Conservation (phyloP, 2,329 filamentous ascomycete genomes). For the Leptoxyphium fumago region DNA sequence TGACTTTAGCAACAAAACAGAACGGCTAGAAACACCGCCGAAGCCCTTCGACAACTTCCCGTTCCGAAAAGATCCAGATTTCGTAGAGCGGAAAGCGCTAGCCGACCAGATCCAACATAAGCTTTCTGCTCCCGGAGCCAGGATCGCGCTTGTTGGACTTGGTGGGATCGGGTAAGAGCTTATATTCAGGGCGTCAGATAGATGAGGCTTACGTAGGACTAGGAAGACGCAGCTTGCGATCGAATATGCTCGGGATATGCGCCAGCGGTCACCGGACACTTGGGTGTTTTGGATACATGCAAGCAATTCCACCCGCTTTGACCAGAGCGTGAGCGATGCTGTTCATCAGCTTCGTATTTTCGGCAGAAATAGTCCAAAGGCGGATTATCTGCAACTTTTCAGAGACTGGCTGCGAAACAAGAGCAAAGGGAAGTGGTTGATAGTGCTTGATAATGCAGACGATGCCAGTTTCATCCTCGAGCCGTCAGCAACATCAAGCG, state of each 20-base stretch:
- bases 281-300: slow-evolving; percentile 15
- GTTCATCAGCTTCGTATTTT: slow-evolving; percentile 5
- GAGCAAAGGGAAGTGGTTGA: slow-evolving; percentile 8
- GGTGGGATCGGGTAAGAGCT: slow-evolving; percentile 13
- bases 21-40: too few relatives aligned
- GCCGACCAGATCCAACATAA: too few relatives aligned
- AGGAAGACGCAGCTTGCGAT: slow-evolving; percentile 17
- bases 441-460: slow-evolving; percentile 15
- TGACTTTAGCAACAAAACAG: too few relatives aligned
- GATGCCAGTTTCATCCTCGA: slow-evolving; percentile 6
- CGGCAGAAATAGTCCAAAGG: slow-evolving; percentile 4
- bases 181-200: neutral
- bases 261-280: slow-evolving; percentile 4
- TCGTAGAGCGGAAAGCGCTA: too few relatives aligned
- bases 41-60: too few relatives aligned
- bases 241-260: slow-evolving; percentile 7
- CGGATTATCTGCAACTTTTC: slow-evolving; percentile 10
- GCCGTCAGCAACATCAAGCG: neutral
- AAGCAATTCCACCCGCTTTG: slow-evolving; percentile 10
- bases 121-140: too few relatives aligned
- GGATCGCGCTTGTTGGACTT: slow-evolving; percentile 9
- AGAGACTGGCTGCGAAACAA: slow-evolving; percentile 7
- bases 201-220: too few relatives aligned
- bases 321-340: slow-evolving; percentile 6
- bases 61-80: too few relatives aligned